These are phyloP conservation scores for Glaciozyma antarctica DNA, from an alignment of 768 basidiomycete species.

Conservation along the genomic window DNA sequence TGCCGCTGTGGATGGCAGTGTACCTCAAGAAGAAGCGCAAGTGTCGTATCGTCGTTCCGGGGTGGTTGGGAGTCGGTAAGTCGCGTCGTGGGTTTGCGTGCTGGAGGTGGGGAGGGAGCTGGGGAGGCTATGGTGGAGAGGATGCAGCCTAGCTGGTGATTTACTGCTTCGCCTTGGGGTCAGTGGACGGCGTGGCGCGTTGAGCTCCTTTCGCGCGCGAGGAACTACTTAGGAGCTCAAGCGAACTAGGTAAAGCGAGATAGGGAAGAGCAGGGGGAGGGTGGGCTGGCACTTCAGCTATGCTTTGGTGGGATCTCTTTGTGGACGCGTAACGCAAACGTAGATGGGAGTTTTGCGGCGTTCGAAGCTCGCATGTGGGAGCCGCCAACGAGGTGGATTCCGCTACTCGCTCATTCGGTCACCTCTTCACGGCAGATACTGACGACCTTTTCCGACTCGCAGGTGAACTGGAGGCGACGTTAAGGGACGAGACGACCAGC, in stretches of 20 bases:
- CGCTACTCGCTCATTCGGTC: background rate
- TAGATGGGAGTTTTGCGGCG: too few relatives aligned
- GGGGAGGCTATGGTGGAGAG: background rate
- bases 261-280: too few relatives aligned
- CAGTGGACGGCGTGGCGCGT: background rate
- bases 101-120: background rate
- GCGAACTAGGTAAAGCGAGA: too few relatives aligned
- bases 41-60: constrained; percentile 81
- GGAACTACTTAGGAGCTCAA: too few relatives aligned
- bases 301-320: too few relatives aligned
- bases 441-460: background rate
- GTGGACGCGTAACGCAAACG: too few relatives aligned
- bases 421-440: background rate
- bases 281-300: too few relatives aligned
- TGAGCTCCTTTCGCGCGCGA: too few relatives aligned
- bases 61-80: constrained; percentile 79
- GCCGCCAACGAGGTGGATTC: background rate
- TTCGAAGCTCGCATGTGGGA: background rate
- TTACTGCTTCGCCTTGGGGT: too few relatives aligned
- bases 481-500: background rate
- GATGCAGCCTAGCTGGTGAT: too few relatives aligned
- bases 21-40: constrained; percentile 91
- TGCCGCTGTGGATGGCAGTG: constrained; percentile 95
- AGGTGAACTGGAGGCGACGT: background rate
- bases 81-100: constrained; percentile 10